A percentile compares a stretch with the other conserved stretches of the same genome.
These are phyloP conservation scores for Coemansia sp. DNA, from an alignment of 192 early-diverging fungal genomes.

Conservation along the genomic window DNA sequence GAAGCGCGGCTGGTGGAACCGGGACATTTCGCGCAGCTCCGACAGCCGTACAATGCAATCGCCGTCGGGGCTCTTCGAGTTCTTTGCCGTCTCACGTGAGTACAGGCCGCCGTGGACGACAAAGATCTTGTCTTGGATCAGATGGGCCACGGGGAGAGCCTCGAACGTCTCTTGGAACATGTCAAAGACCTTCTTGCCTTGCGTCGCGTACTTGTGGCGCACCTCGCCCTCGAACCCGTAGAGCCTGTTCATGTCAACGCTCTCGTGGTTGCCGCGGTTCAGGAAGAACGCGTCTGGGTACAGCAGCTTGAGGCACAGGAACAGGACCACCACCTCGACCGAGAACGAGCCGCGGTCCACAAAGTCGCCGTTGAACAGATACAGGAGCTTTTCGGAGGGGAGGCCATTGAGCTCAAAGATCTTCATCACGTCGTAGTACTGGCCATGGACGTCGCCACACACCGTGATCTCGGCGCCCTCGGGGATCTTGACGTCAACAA, in stretches of 20 bases:
- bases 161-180: slow-evolving; percentile 95
- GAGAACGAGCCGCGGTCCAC: slow-evolving; percentile 99
- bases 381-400: slow-evolving; percentile 78
- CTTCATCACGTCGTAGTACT: slow-evolving; percentile 97
- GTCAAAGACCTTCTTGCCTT: slow-evolving; percentile 83
- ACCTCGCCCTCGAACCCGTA: slow-evolving; percentile 99
- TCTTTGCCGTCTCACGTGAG: slow-evolving; percentile 68
- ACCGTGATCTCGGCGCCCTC: slow-evolving; percentile 73
- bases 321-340: slow-evolving; percentile 90
- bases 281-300: slow-evolving; percentile 85
- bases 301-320: slow-evolving; percentile 88
- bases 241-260: slow-evolving; percentile 97
- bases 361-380: slow-evolving; percentile 98
- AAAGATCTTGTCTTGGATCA: slow-evolving; percentile 90
- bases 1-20: slow-evolving; percentile 74
- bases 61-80: slow-evolving; percentile 35
- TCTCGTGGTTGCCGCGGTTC: slow-evolving; percentile 97
- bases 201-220: slow-evolving; percentile 78
- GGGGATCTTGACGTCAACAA: slow-evolving; percentile 86
- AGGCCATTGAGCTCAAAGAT: slow-evolving; percentile 93
- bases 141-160: slow-evolving; percentile 87
- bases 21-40: slow-evolving; percentile 83
- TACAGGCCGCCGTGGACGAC: slow-evolving; percentile 97
- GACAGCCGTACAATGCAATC: slow-evolving; percentile 78
- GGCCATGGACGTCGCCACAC: slow-evolving; percentile 98